These are phyloP conservation scores for Exsudoporus floridanus DNA, from an alignment of 1,284 basidiomycete species.

Conservation along the genomic window DNA sequence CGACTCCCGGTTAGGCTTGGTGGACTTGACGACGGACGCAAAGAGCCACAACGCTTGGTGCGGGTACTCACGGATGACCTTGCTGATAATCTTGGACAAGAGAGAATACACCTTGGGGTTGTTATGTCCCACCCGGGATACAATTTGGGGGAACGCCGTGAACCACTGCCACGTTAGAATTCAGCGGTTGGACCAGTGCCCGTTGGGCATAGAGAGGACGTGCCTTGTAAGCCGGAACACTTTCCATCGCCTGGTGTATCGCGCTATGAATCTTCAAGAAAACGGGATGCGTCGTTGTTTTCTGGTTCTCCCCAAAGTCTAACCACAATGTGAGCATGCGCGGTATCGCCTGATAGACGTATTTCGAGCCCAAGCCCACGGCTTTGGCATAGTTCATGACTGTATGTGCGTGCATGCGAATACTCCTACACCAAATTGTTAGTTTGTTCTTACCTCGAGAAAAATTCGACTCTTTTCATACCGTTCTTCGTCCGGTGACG, in stretches of 20 bases:
- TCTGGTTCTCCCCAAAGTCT: conserved; percentile 76
- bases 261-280: conserved; percentile 59
- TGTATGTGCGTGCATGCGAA: conserved; percentile 62
- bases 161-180: conserved; percentile 68
- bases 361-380: conserved; percentile 87
- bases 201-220: neutral
- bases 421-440: conserved; percentile 41
- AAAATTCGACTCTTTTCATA: conserved; percentile 28
- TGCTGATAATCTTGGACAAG: conserved; percentile 70
- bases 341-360: conserved; percentile 94
- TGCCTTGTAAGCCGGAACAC: conserved; percentile 77
- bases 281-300: conserved; percentile 36
- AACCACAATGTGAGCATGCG: conserved; percentile 95
- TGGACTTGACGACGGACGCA: conserved; percentile 86
- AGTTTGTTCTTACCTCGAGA: neutral
- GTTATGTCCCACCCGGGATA: conserved; percentile 87
- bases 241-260: conserved; percentile 55
- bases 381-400: conserved; percentile 75
- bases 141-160: conserved; percentile 95
- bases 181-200: conserved; percentile 4
- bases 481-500: conserved; percentile 51
- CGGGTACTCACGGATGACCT: conserved; percentile 81
- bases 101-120: conserved; percentile 68
- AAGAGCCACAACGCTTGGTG: conserved; percentile 95
- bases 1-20: conserved; percentile 58